Evolutionary conservation across 1,139 yeast genomes (phyloP).

Genomic region (Kluyveromyces sp.): DNA sequence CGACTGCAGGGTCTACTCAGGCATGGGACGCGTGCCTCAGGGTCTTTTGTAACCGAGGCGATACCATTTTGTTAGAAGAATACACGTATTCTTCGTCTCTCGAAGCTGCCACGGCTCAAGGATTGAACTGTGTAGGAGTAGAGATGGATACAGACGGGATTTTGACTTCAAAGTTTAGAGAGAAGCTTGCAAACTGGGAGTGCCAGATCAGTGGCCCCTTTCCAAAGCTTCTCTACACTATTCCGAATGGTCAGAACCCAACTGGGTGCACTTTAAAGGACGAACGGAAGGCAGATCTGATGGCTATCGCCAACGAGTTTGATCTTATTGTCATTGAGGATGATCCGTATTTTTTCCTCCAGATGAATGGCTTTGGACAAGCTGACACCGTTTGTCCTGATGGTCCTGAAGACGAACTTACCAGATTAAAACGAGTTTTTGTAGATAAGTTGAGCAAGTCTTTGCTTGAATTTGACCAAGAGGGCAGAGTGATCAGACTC

Average conservation of each 20-base stretch:
- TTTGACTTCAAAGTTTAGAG: constrained; percentile 64
- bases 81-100: constrained; percentile 75
- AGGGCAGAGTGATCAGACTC: constrained; percentile 80
- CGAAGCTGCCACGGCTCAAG: constrained; percentile 70
- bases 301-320: constrained; percentile 66
- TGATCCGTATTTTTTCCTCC: constrained; percentile 91
- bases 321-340: constrained; percentile 81
- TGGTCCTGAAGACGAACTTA: neutral
- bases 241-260: constrained; percentile 93
- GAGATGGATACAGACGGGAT: constrained; percentile 76
- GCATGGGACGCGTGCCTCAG: constrained; percentile 81
- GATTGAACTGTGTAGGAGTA: constrained; percentile 61
- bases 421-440: constrained; percentile 43
- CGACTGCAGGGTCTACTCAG: constrained; percentile 78
- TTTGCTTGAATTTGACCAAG: constrained; percentile 64
- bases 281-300: constrained; percentile 68
- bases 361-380: constrained; percentile 63
- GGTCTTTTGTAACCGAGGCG: constrained; percentile 72
- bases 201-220: constrained; percentile 44
- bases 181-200: constrained; percentile 61
- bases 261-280: constrained; percentile 73
- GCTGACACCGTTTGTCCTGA: constrained; percentile 9
- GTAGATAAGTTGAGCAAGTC: constrained; percentile 63
- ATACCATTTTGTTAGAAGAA: constrained; percentile 71
- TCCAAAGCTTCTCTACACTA: constrained; percentile 77